Percentiles rank a stretch among this genome's conserved stretches.
Evolutionary conservation across 345 rosid genomes (phyloP).

Genomic region (Microcos paniculata): DNA sequence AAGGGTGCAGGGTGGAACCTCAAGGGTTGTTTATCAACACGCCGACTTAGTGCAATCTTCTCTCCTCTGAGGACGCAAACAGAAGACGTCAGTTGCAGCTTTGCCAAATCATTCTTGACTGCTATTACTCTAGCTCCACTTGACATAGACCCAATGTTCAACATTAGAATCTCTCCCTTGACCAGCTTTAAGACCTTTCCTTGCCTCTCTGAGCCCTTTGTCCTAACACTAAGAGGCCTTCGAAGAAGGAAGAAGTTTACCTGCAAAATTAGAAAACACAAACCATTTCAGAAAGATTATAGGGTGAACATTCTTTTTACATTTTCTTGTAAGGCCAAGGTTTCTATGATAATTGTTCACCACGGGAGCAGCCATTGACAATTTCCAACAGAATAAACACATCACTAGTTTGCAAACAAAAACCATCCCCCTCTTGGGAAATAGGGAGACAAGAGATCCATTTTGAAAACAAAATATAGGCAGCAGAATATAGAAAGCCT

Average conservation of each 20-base stretch:
- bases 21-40: slow-evolving; percentile 83
- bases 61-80: slow-evolving; percentile 92
- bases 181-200: too few relatives aligned
- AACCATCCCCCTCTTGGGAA: too few relatives aligned
- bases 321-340: too few relatives aligned
- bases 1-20: slow-evolving; percentile 64
- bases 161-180: too few relatives aligned
- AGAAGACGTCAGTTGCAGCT: slow-evolving; percentile 77
- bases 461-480: neutral
- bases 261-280: neutral
- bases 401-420: neutral
- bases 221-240: too few relatives aligned
- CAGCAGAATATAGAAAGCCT: neutral
- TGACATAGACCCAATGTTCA: too few relatives aligned
- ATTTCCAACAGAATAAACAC: slow-evolving; percentile 1
- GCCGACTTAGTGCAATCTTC: slow-evolving; percentile 77
- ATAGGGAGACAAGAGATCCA: too few relatives aligned
- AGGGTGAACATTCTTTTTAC: too few relatives aligned
- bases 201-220: too few relatives aligned
- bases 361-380: neutral
- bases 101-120: too few relatives aligned
- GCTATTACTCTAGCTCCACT: too few relatives aligned
- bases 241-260: too few relatives aligned
- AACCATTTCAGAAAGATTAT: neutral
- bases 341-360: neutral